Evolutionary conservation across 805 yeast species (phyloP), one percentile per base, ranked within the genome.

Genomic region (Candida nanaspora): DNA sequence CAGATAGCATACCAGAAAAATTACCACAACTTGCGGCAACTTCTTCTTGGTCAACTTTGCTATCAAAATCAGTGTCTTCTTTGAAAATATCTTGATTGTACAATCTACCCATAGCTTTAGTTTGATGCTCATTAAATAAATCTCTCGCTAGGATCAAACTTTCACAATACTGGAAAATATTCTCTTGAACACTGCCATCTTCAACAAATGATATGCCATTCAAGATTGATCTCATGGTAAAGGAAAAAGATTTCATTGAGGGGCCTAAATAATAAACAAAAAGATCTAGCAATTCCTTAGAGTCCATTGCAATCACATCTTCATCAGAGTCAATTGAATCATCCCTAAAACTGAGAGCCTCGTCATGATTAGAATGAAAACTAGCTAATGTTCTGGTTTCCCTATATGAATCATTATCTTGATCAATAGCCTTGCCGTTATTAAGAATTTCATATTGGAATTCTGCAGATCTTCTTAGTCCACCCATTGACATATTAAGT

Each of bases 11-110:
- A 28, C 79, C 74, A 2, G 89, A 70, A 53, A 85, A 85, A 55
- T 85, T 83, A 1, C 89, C 91, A 63, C 93, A 84, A 35, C 85
- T 75, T 0, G 95, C 94, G 1, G 89, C 84, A 3, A 85, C 82
- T 48, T 83, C 88, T 59, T 85, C 94, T 49, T 81, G 83, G 44
- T 79, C 82, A 1, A 81, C 69, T 44, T 69, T 73, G 32, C 68
- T 57, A 21, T 59, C 57, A 53, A 52, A 62, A 38, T 62, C 66
- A 2, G 53, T 48, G 32, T 51, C 69, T 52, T 43, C 53, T 43
- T 63, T 62, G 55, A 80, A 80, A 7, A 75, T 62, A 4, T 70
- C 71, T 51, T 79, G 77, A 2, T 67, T 60, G 50, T 86, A 85
- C 14, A 85, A 58, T 46, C 67, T 69, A 29, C 68, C 69, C 41